These are phyloP conservation scores for Alternaria sp. DNA, from an alignment of 2,329 filamentous ascomycete genomes.

Conservation along the genomic window DNA sequence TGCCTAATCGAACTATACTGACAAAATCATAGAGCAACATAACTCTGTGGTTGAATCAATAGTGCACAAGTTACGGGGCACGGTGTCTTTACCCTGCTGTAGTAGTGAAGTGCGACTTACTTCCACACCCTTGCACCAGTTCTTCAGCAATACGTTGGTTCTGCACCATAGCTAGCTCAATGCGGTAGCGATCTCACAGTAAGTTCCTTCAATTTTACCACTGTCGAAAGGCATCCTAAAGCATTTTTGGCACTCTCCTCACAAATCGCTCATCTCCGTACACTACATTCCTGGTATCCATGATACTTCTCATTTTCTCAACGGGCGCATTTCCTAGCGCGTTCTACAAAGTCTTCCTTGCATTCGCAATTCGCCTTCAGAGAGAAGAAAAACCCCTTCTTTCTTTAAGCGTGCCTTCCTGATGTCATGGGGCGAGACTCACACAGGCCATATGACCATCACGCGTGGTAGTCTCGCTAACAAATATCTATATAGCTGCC, in stretches of 20 bases:
- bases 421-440: neutral
- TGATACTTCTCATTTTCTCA: neutral
- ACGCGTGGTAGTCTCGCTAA: slow-evolving; percentile 7
- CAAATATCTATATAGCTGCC: slow-evolving; percentile 18
- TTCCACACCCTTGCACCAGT: neutral
- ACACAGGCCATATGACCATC: neutral
- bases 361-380: neutral
- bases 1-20: slow-evolving; percentile 12
- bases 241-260: neutral
- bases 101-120: neutral
- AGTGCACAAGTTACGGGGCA: neutral
- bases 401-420: neutral
- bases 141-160: slow-evolving; percentile 2
- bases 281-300: neutral
- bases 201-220: slow-evolving; percentile 8
- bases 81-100: neutral
- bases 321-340: neutral
- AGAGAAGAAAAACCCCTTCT: neutral
- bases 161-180: slow-evolving; percentile 16
- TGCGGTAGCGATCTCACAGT: slow-evolving; percentile 26
- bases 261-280: neutral
- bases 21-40: slow-evolving; percentile 12
- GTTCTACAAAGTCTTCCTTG: neutral
- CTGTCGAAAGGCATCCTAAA: neutral
- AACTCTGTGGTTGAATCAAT: neutral